Percentiles rank a stretch among this genome's conserved stretches.
These are phyloP conservation scores for Dothideomycetidae sp. DNA, from an alignment of 2,329 filamentous ascomycete genomes.

Conservation along the genomic window DNA sequence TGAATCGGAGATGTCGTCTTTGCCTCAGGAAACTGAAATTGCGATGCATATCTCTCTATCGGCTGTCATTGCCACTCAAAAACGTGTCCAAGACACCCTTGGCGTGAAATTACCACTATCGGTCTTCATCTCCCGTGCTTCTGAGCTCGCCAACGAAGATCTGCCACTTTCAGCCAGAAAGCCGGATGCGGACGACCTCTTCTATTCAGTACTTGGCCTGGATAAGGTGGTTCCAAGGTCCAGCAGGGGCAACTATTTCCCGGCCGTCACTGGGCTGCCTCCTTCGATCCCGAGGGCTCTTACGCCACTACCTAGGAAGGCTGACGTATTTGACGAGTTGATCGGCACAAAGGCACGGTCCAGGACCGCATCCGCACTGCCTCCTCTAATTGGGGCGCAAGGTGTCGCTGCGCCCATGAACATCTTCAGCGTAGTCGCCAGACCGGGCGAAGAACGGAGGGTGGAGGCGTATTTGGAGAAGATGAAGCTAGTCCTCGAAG, in stretches of 20 bases:
- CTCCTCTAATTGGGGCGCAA: conserved; percentile 15
- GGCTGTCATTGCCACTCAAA: conserved; percentile 66
- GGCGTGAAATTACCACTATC: conserved; percentile 72
- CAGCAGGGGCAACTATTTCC: conserved; percentile 51
- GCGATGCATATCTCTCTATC: conserved; percentile 64
- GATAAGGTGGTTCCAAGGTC: conserved; percentile 33
- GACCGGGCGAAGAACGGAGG: conserved; percentile 65
- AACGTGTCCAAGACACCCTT: conserved; percentile 60
- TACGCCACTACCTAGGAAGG: conserved; percentile 27
- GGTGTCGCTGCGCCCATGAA: conserved; percentile 43
- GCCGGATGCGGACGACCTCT: conserved; percentile 67
- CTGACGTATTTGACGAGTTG: conserved; percentile 67
- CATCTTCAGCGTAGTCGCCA: conserved; percentile 68
- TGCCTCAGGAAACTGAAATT: conserved; percentile 38
- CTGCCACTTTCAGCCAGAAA: conserved; percentile 54
- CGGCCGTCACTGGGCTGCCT: conserved; percentile 51
- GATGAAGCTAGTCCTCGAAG: conserved; percentile 70
- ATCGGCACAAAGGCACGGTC: conserved; percentile 39
- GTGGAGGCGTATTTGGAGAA: conserved; percentile 72
- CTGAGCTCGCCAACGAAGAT: conserved; percentile 75
- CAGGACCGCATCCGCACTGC: conserved; percentile 15
- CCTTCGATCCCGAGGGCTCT: conserved; percentile 16
- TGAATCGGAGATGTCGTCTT: conserved; percentile 28
- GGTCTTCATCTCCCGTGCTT: conserved; percentile 73
- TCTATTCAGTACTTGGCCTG: conserved; percentile 73